Percentiles rank a stretch among this genome's conserved stretches.
These are phyloP conservation scores for Pyrenula massariospora DNA, from an alignment of 495 filamentous ascomycete genomes.

Conservation along the genomic window DNA sequence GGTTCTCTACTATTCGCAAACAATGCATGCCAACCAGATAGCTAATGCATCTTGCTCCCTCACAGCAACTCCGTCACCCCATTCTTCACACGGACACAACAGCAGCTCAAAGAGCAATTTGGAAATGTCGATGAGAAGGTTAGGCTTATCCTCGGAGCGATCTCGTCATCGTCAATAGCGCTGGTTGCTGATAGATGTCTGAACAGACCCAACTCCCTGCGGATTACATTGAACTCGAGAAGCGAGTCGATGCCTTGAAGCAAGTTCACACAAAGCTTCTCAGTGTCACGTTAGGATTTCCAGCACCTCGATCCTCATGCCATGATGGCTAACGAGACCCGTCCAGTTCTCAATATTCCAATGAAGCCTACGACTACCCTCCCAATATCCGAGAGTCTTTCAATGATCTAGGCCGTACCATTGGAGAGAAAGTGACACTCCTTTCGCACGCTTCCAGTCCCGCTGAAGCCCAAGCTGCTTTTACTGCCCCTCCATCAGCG, in stretches of 20 bases:
- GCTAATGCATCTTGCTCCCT: constrained; percentile 2
- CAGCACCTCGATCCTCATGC: constrained; percentile 4
- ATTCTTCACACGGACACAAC: constrained; percentile 85
- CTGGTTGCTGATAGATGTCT: constrained; percentile 3
- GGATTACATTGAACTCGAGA: constrained; percentile 97
- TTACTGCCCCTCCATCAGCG: constrained; percentile 79
- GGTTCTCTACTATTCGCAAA: constrained; percentile 3
- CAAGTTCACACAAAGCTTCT: constrained; percentile 94
- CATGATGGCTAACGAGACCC: background rate
- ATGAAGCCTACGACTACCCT: constrained; percentile 98
- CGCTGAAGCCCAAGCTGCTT: constrained; percentile 83
- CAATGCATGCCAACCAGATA: constrained; percentile 8
- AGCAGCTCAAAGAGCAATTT: constrained; percentile 93
- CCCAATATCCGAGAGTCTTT: constrained; percentile 97
- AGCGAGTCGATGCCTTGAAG: constrained; percentile 95
- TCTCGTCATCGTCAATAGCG: no score
- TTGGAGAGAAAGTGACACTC: constrained; percentile 87
- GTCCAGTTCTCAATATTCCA: constrained; percentile 78
- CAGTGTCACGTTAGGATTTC: constrained; percentile 71
- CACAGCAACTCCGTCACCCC: constrained; percentile 64
- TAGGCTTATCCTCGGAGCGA: background rate
- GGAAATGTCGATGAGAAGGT: constrained; percentile 94
- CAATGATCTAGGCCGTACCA: constrained; percentile 87
- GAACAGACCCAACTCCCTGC: constrained; percentile 85
- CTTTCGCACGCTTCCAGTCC: constrained; percentile 75